Conservation (phyloP, 345 rosid species). For the Gossypium stocksii region DNA sequence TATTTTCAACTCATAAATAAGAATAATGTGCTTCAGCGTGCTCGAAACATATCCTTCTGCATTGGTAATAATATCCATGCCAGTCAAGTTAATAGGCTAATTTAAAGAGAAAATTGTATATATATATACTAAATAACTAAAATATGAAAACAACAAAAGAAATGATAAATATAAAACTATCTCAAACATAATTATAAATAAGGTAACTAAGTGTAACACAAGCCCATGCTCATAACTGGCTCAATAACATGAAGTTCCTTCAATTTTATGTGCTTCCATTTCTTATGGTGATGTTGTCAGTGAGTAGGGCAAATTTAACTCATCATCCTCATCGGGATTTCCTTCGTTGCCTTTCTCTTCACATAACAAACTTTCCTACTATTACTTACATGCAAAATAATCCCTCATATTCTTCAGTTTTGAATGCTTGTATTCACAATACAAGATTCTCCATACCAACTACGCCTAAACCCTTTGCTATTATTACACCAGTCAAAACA, state of each 20-base stretch:
- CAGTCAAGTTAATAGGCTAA: no score
- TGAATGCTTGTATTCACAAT: neutral
- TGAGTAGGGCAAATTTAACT: neutral
- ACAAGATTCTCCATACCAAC: constrained; percentile 5
- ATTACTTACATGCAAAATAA: neutral
- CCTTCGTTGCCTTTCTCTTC: neutral
- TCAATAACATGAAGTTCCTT: neutral
- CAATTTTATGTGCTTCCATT: neutral
- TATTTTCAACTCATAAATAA: no score
- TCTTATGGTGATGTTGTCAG: neutral
- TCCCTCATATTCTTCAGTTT: neutral
- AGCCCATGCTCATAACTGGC: neutral
- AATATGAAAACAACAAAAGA: no score
- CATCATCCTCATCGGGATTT: neutral
- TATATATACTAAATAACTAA: no score
- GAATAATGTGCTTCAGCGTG: no score
- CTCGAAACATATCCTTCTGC: fast-evolving
- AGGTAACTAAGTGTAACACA: no score
- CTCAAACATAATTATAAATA: neutral
- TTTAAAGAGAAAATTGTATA: no score
- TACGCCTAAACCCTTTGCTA: neutral
- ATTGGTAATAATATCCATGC: no score
- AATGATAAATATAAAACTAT: no score
- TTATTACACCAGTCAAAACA: neutral
- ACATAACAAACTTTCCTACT: neutral